Percentiles rank a stretch among this genome's conserved stretches.
These are phyloP conservation scores for Voacanga thouarsii DNA, from an alignment of 257 asterid genomes.

Conservation along the genomic window DNA sequence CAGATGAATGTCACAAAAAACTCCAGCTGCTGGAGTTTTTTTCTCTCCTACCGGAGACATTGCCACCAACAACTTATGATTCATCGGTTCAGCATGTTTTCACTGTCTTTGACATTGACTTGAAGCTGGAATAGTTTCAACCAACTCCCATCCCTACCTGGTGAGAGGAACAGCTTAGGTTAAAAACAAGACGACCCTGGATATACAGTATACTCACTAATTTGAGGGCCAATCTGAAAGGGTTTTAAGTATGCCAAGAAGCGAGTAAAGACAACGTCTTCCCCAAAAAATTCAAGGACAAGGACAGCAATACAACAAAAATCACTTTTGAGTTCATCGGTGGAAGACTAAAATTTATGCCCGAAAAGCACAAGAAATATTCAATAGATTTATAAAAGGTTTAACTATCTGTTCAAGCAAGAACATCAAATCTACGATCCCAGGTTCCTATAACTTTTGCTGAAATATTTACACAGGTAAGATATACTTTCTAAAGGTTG, in stretches of 20 bases:
- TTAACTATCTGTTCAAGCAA: slow-evolving; percentile 2
- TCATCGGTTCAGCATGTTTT: not conserved
- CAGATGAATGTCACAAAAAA: not conserved
- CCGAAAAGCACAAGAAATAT: not conserved
- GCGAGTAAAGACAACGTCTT: not conserved
- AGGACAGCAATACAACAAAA: not conserved
- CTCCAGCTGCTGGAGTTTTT: not conserved
- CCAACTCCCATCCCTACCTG: not conserved
- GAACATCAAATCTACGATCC: not conserved
- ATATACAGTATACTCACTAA: not conserved
- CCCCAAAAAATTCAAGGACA: not conserved
- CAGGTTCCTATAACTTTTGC: slow-evolving; percentile 6
- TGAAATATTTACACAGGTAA: slow-evolving; percentile 6
- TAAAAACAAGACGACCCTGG: not conserved
- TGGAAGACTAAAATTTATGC: not conserved
- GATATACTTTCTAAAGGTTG: not conserved
- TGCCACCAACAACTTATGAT: not conserved
- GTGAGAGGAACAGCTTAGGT: not conserved
- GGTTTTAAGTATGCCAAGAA: not conserved
- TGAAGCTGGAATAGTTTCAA: not conserved
- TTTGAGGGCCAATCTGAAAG: not conserved
- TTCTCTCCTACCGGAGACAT: not conserved
- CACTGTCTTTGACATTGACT: not conserved
- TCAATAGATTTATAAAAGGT: not conserved
- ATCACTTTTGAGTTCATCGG: slow-evolving; percentile 5